Conservation (phyloP, 2,329 filamentous ascomycete species). For the Aspergillus pseudoviridinutans region DNA sequence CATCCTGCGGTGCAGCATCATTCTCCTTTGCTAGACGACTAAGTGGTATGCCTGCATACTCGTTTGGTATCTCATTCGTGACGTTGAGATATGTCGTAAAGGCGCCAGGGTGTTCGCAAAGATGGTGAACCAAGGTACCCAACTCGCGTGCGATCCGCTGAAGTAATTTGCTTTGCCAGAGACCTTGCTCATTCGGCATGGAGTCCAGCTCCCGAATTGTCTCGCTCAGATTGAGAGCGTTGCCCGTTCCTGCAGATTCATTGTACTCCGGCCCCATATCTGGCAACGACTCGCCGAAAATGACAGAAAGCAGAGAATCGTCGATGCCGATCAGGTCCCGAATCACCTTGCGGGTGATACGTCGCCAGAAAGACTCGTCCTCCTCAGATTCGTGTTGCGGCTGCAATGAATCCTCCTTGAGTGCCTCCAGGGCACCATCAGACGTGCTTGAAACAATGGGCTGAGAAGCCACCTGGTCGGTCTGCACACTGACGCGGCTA, state of each 20-base stretch:
- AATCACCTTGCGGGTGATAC: slow-evolving; percentile 81
- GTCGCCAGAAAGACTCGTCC: slow-evolving; percentile 69
- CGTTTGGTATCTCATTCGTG: slow-evolving; percentile 58
- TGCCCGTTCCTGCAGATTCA: slow-evolving; percentile 25
- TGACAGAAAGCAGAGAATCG: slow-evolving; percentile 74
- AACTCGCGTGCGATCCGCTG: slow-evolving; percentile 84
- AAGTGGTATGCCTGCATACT: slow-evolving; percentile 73
- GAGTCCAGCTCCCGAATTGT: slow-evolving; percentile 28
- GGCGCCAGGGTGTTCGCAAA: slow-evolving; percentile 82
- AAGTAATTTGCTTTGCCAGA: slow-evolving; percentile 64
- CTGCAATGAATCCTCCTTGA: slow-evolving; percentile 49
- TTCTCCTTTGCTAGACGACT: slow-evolving; percentile 24
- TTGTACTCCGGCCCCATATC: slow-evolving; percentile 29
- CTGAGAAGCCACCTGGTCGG: slow-evolving; percentile 11
- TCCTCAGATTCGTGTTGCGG: slow-evolving; percentile 41
- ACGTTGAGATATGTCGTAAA: slow-evolving; percentile 75
- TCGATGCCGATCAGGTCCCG: slow-evolving; percentile 88
- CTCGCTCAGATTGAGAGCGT: slow-evolving; percentile 31
- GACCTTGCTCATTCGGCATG: slow-evolving; percentile 23
- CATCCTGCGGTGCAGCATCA: slow-evolving; percentile 10
- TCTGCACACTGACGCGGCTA: slow-evolving; percentile 23
- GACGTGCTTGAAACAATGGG: slow-evolving; percentile 15
- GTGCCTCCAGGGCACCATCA: slow-evolving; percentile 43
- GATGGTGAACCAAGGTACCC: slow-evolving; percentile 73
- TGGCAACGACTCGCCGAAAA: slow-evolving; percentile 77